Conservation (phyloP, 257 asterid species). For the Solanum lignicaule region DNA sequence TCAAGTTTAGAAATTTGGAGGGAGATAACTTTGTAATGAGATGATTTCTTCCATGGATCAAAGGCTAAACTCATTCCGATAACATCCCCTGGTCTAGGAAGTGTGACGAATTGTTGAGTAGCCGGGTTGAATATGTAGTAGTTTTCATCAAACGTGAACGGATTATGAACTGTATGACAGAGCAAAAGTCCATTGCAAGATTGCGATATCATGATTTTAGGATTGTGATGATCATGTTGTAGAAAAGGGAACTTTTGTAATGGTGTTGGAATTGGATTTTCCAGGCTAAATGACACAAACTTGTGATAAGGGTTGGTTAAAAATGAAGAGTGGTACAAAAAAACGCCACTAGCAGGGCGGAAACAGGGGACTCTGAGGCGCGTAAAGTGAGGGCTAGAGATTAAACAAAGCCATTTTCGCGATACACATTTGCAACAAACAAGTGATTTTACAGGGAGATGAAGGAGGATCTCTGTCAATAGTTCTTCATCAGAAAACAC, state of each 20-base stretch:
- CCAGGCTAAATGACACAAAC: background rate
- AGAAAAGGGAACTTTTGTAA: background rate
- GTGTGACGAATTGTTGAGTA: background rate
- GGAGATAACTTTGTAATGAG: conserved; percentile 21
- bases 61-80: background rate
- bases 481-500: background rate
- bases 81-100: background rate
- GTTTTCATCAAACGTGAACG: background rate
- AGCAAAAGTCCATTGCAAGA: background rate
- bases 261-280: background rate
- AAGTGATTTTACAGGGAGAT: background rate
- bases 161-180: background rate
- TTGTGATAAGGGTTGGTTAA: background rate
- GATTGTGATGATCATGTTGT: background rate
- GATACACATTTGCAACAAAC: background rate
- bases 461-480: background rate
- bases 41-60: background rate
- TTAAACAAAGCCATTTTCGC: background rate
- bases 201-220: background rate
- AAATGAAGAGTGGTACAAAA: background rate
- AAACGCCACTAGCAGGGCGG: background rate
- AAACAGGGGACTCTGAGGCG: background rate
- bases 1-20: conserved; percentile 4
- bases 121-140: background rate
- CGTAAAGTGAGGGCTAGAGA: background rate